These are phyloP conservation scores for Globisporangium cederbergense DNA, from an alignment of 352 stramenopile genomes.

Conservation along the genomic window DNA sequence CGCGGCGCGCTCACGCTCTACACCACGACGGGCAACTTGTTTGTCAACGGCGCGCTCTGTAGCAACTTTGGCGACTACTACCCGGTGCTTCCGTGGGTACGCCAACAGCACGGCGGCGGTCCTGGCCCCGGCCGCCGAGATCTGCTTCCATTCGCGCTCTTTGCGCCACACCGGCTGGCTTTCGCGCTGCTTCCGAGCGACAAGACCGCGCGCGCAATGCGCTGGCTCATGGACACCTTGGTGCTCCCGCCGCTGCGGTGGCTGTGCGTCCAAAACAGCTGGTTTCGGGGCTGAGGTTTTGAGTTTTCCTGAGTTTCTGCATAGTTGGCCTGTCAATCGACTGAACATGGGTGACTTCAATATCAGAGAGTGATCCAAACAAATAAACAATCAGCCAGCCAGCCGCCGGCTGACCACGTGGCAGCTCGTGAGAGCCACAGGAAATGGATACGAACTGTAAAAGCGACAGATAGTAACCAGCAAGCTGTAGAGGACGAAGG, in stretches of 20 bases:
- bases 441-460: constrained; percentile 1
- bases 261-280: not conserved
- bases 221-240: constrained; percentile 37
- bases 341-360: not conserved
- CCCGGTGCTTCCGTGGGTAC: constrained; percentile 17
- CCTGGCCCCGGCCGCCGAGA: constrained; percentile 23
- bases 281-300: not conserved
- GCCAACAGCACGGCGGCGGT: not conserved
- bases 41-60: constrained; percentile 66
- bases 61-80: constrained; percentile 82
- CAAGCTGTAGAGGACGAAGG: not conserved
- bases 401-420: not conserved
- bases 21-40: constrained; percentile 59
- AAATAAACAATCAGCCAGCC: too few relatives aligned
- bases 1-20: constrained; percentile 54
- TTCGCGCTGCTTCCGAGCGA: constrained; percentile 50
- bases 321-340: not conserved
- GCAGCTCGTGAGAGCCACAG: not conserved
- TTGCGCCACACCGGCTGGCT: constrained; percentile 40
- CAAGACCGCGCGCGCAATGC: constrained; percentile 37
- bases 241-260: constrained; percentile 41
- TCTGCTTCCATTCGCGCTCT: constrained; percentile 42
- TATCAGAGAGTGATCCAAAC: too few relatives aligned
- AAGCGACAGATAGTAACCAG: not conserved
- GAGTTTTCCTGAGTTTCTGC: not conserved